Percentiles rank a stretch among this genome's conserved stretches.
phyloP scores from a whole-genome alignment of 192 early-diverging fungal species.

The Backusella psychrophila region DNA sequence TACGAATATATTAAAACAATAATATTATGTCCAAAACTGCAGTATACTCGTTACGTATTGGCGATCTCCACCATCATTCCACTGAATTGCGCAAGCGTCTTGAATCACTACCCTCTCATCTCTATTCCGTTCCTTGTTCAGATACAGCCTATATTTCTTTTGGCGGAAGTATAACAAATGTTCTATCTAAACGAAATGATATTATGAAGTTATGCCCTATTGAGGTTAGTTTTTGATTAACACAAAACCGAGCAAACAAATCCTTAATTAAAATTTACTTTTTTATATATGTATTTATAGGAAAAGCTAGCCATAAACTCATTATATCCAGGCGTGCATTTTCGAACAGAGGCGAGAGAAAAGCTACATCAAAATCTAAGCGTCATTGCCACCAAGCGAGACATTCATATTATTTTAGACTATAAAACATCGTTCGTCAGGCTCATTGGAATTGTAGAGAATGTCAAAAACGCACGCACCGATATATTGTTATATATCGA shows the following conservation, averaged over 20 bases:
- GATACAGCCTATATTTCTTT: background rate
- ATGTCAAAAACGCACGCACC: background rate
- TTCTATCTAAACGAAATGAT: slow-evolving; percentile 3
- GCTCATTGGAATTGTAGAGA: background rate
- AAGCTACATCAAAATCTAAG: slow-evolving; percentile 1
- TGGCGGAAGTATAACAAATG: background rate
- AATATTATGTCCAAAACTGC: background rate
- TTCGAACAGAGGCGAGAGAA: background rate
- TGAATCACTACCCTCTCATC: background rate
- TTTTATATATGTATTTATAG: background rate
- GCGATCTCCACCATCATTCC: slow-evolving; percentile 2
- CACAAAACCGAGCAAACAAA: background rate
- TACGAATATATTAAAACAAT: background rate
- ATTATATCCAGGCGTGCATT: slow-evolving; percentile 2
- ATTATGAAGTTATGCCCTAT: background rate
- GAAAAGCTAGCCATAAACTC: background rate
- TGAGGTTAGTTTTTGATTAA: background rate
- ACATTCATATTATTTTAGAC: background rate
- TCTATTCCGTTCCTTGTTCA: background rate
- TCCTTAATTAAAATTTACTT: background rate
- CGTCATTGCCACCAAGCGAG: background rate
- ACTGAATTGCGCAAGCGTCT: background rate
- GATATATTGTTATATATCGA: slow-evolving; percentile 7
- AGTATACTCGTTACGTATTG: slow-evolving; percentile 9
- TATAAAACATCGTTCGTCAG: background rate